These are phyloP conservation scores for Allomyces javanicus DNA, from an alignment of 192 early-diverging fungal genomes.

Conservation along the genomic window DNA sequence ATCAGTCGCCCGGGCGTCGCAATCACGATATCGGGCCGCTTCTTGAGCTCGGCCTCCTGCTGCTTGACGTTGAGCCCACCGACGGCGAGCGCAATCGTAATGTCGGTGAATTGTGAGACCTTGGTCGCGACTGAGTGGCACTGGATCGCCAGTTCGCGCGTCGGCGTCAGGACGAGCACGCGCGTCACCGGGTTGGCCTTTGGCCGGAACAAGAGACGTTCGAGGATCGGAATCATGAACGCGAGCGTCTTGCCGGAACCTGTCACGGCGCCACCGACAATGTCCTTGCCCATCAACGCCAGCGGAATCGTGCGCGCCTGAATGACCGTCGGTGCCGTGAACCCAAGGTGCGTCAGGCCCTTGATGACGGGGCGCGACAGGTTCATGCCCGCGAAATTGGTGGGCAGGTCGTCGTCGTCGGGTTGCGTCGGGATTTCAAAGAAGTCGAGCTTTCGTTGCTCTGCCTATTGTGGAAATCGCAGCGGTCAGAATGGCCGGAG, in stretches of 20 bases:
- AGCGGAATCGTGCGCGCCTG: slow-evolving; percentile 83
- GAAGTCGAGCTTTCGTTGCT: slow-evolving; percentile 30
- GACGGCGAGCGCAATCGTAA: slow-evolving; percentile 67
- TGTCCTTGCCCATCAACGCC: slow-evolving; percentile 85
- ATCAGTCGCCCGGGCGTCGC: slow-evolving; percentile 96
- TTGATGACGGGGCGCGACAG: slow-evolving; percentile 89
- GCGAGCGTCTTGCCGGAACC: slow-evolving; percentile 98
- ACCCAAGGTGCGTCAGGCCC: slow-evolving; percentile 71
- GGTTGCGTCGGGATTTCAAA: slow-evolving; percentile 23
- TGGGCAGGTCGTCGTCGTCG: slow-evolving; percentile 19
- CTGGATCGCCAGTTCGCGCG: slow-evolving; percentile 93
- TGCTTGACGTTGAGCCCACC: slow-evolving; percentile 69
- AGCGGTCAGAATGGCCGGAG: neutral
- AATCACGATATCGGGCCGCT: slow-evolving; percentile 81
- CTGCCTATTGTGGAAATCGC: neutral
- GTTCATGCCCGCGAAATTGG: slow-evolving; percentile 80
- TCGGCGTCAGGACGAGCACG: slow-evolving; percentile 84
- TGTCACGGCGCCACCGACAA: slow-evolving; percentile 93
- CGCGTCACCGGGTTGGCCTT: slow-evolving; percentile 54
- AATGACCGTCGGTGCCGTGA: slow-evolving; percentile 82
- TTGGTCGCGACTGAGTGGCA: slow-evolving; percentile 79
- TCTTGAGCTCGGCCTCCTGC: slow-evolving; percentile 72
- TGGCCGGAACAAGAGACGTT: slow-evolving; percentile 80
- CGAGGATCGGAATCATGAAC: slow-evolving; percentile 86
- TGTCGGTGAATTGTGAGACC: slow-evolving; percentile 73